Conservation (phyloP, 257 asterid species). For the Capsicum baccatum region DNA sequence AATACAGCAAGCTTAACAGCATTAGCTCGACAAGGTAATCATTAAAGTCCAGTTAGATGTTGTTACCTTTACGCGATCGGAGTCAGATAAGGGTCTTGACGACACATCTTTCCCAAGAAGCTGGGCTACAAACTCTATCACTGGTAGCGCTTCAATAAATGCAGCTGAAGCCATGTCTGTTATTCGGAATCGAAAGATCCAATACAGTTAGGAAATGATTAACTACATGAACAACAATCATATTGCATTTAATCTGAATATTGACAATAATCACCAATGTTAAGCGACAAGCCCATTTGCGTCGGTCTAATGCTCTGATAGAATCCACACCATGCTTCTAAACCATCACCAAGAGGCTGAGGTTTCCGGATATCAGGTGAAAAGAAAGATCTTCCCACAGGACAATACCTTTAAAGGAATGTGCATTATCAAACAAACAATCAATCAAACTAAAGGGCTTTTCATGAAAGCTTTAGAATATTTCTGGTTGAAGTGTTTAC, state of each 20-base stretch:
- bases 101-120: slow-evolving; percentile 86
- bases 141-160: slow-evolving; percentile 96
- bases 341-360: slow-evolving; percentile 90
- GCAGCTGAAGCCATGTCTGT: slow-evolving; percentile 99
- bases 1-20: background rate
- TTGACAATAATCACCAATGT: slow-evolving; percentile 61
- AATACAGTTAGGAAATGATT: background rate
- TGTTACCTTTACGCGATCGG: slow-evolving; percentile 86
- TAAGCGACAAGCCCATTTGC: slow-evolving; percentile 97
- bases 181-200: slow-evolving; percentile 19
- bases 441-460: background rate
- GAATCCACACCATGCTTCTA: slow-evolving; percentile 99
- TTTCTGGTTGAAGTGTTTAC: slow-evolving; percentile 39
- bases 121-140: slow-evolving; percentile 88
- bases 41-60: background rate
- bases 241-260: background rate
- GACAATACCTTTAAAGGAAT: slow-evolving; percentile 66
- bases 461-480: background rate
- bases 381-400: slow-evolving; percentile 92
- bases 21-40: background rate
- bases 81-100: slow-evolving; percentile 86
- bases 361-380: slow-evolving; percentile 90
- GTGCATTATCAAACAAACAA: background rate
- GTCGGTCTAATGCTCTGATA: slow-evolving; percentile 98
- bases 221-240: background rate